phyloP scores from a whole-genome alignment of 2,329 filamentous ascomycete genomes.

The Colletotrichum sp. region DNA sequence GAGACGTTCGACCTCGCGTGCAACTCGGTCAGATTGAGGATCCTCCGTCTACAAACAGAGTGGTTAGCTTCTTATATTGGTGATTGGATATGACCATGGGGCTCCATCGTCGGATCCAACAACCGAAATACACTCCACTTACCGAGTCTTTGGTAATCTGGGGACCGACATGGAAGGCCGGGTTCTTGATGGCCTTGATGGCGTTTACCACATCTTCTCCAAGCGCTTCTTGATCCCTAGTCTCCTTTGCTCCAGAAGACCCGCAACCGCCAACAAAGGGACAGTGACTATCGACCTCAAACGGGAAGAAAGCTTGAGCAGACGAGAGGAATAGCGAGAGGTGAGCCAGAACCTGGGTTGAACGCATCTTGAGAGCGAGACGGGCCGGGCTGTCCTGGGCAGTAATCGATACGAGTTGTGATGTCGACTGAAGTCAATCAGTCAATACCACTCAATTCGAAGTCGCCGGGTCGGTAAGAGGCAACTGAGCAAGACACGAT shows the following conservation, averaged over 20 bases:
- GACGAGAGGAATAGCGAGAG: constrained; percentile 53
- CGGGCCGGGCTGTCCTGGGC: background rate
- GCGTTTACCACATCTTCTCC: background rate
- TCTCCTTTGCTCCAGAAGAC: constrained; percentile 24
- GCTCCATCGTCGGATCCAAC: background rate
- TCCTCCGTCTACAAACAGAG: constrained; percentile 31
- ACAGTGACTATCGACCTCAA: constrained; percentile 39
- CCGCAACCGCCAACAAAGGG: constrained; percentile 31
- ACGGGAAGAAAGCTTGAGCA: constrained; percentile 52
- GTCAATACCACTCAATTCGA: background rate
- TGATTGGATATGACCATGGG: background rate
- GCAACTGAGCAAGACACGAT: background rate
- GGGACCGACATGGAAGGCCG: constrained; percentile 39
- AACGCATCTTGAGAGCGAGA: constrained; percentile 44
- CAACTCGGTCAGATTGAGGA: constrained; percentile 38
- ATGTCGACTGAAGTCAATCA: background rate
- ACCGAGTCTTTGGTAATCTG: background rate
- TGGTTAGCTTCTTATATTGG: background rate
- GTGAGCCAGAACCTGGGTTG: constrained; percentile 43
- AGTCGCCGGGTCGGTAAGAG: background rate
- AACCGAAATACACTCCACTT: background rate
- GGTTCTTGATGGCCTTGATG: constrained; percentile 23
- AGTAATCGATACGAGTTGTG: background rate
- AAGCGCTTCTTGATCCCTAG: constrained; percentile 11
- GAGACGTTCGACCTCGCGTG: constrained; percentile 42